A percentile compares a stretch with the other conserved stretches of the same genome.
These are phyloP conservation scores for Carnegiea gigantea DNA, from an alignment of 179 eudicot genomes.

Conservation along the genomic window DNA sequence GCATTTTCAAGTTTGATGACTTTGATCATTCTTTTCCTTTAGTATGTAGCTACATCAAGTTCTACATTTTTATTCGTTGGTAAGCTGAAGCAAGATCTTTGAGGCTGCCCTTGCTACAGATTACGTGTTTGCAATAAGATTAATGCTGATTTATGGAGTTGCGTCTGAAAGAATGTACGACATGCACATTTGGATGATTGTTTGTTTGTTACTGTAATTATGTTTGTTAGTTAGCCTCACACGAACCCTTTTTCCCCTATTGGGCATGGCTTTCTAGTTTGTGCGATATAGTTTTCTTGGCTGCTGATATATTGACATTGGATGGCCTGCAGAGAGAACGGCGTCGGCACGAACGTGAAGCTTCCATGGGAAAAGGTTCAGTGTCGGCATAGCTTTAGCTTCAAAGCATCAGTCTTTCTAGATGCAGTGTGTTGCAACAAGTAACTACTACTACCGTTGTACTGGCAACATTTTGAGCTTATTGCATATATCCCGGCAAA, in stretches of 20 bases:
- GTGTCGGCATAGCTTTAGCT: neutral
- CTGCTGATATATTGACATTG: neutral
- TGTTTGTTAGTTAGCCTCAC: too few relatives aligned
- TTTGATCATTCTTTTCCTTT: too few relatives aligned
- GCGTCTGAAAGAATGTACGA: neutral
- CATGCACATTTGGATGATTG: neutral
- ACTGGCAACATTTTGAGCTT: too few relatives aligned
- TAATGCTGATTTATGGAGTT: neutral
- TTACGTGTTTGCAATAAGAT: neutral
- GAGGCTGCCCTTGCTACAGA: neutral
- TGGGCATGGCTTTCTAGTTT: neutral
- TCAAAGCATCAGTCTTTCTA: neutral
- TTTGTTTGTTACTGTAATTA: too few relatives aligned
- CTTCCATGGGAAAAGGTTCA: neutral
- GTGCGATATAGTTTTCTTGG: neutral
- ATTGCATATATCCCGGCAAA: too few relatives aligned
- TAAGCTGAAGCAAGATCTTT: too few relatives aligned
- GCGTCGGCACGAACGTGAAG: neutral
- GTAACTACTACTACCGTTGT: neutral
- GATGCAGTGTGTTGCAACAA: neutral
- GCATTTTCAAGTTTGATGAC: too few relatives aligned
- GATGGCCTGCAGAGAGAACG: neutral
- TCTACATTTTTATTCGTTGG: too few relatives aligned
- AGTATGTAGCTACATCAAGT: too few relatives aligned
- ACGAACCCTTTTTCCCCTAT: neutral